Evolutionary conservation across 495 filamentous ascomycete species (phyloP), one percentile per base, ranked within the genome.

Genomic region (Neurospora intermedia): DNA sequence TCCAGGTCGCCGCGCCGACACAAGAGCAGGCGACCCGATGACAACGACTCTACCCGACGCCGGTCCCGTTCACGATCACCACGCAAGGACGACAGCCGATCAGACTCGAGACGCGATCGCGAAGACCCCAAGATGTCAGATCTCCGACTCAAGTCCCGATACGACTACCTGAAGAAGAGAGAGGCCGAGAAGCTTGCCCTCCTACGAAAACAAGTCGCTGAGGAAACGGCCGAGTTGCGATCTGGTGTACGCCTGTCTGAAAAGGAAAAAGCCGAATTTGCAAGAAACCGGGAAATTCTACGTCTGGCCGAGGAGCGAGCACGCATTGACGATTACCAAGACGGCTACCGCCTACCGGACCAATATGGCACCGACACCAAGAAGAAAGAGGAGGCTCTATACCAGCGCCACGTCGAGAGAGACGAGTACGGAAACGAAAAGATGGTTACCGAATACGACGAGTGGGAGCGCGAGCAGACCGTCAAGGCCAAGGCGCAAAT

Each of bases 341-440:
- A 97, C 85, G 96, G 96, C 6, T 98, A 98, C 80, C 91, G 91
- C 81, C 89, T 99, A 82, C 95, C 96, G 0, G 94, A 97, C 72
- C 94, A 97, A 78, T 97, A 97, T 76, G 96, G 95, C 73, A 96
- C 92, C 2, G 95, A 97, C 79, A 89, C 88, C 80, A 94, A 93
- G 81, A 91, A 92, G 83, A 97, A 97, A 79, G 91, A 97, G 77
- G 91, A 95, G 38, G 94, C 93, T 11, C 88, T 97, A 42, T 96
- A 96, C 83, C 92, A 92, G 77, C 91, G 95, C 27, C 94, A 98
- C 77, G 92, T 97, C 16, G 94, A 98, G 72, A 88, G 89, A 69
- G 94, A 97, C 70, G 93, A 97, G 75, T 88, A 90, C 69, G 94
- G 94, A 38, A 90, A 95, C 76, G 96, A 98, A 80, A 89, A 91